These are phyloP conservation scores for Giardia duodenalis DNA, from an alignment of 208 protist species.

Conservation along the genomic window DNA sequence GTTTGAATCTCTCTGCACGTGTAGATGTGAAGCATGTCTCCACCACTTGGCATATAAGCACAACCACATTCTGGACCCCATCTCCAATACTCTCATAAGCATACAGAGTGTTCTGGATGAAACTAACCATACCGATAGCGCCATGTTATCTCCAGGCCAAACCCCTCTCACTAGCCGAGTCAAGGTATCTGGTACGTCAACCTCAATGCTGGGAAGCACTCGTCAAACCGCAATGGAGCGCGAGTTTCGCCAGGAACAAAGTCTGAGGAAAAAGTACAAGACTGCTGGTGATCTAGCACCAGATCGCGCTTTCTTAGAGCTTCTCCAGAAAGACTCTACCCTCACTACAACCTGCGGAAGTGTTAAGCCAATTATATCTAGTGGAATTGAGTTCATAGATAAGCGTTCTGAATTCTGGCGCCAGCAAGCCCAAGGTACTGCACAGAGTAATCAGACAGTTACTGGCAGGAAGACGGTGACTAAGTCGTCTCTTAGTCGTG, in stretches of 20 bases:
- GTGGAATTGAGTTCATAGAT: constrained; percentile 16
- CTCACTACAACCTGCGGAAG: background rate
- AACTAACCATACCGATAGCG: background rate
- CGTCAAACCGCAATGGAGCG: background rate
- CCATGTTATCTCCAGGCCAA: background rate
- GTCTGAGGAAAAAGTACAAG: background rate
- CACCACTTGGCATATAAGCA: background rate
- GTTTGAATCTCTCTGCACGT: background rate
- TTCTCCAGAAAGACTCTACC: background rate
- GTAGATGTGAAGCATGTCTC: background rate
- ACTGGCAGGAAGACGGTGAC: background rate
- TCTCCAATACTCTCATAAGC: background rate
- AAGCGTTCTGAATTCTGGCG: constrained; percentile 14
- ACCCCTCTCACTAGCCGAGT: background rate
- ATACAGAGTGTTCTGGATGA: background rate
- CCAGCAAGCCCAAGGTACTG: background rate
- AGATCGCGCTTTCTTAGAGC: background rate
- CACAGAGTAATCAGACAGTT: background rate
- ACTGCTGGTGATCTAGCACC: background rate
- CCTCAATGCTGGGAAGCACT: background rate
- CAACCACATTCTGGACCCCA: background rate
- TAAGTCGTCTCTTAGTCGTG: background rate
- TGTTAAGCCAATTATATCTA: background rate
- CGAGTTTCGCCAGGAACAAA: background rate
- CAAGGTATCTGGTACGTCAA: background rate